A percentile compares a stretch with the other conserved stretches of the same genome.
Evolutionary conservation across 2,329 filamentous ascomycete species (phyloP).

Genomic region (Nectriaceae sp.): DNA sequence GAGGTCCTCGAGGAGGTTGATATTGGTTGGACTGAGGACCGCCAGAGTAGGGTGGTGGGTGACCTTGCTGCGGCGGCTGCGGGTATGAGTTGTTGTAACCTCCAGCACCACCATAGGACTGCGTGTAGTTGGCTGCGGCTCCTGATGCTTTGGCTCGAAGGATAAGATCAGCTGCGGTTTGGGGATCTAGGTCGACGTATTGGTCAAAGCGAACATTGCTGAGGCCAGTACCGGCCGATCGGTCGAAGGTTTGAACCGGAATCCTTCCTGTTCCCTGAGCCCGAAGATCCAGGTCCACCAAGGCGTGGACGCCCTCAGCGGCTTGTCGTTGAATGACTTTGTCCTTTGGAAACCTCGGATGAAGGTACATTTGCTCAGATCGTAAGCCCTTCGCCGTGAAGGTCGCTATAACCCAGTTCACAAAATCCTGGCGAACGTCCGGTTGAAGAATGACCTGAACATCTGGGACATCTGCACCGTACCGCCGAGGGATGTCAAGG

Average conservation of each 20-base stretch:
- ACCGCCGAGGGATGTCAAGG: constrained; percentile 72
- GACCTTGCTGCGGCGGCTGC: constrained; percentile 30
- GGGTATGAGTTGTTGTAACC: constrained; percentile 36
- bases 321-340: constrained; percentile 84
- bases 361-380: constrained; percentile 78
- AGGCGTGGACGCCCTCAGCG: constrained; percentile 83
- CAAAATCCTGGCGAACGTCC: constrained; percentile 76
- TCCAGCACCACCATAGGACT: constrained; percentile 29
- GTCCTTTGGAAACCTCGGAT: constrained; percentile 73
- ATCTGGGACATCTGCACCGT: constrained; percentile 78
- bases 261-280: constrained; percentile 74
- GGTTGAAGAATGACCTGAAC: constrained; percentile 85
- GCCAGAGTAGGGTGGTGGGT: constrained; percentile 29
- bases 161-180: constrained; percentile 79
- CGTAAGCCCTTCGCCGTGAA: constrained; percentile 73
- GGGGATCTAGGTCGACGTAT: constrained; percentile 80
- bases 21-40: constrained; percentile 34
- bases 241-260: constrained; percentile 82
- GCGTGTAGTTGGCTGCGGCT: constrained; percentile 28
- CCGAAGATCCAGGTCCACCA: constrained; percentile 72
- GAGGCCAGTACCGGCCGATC: constrained; percentile 60
- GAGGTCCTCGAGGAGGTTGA: constrained; percentile 36
- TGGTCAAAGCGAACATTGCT: constrained; percentile 82
- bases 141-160: constrained; percentile 62
- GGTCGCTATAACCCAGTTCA: constrained; percentile 76